A percentile compares a stretch with the other conserved stretches of the same genome.
Conservation (phyloP, 306 rosid species). For the Medicago ruthenica region DNA sequence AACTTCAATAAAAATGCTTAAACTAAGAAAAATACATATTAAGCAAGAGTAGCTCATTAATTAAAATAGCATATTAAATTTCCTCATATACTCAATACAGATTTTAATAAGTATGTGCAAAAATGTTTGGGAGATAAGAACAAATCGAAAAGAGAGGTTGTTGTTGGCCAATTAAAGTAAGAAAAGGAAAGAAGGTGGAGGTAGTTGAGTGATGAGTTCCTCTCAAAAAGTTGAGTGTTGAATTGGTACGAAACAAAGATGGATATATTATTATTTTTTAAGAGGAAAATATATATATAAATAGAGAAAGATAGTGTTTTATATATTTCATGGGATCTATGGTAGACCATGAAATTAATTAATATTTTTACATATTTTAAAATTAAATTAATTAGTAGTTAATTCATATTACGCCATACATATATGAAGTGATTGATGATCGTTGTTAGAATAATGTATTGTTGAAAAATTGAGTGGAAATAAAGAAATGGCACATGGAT, state of each 20-base stretch:
- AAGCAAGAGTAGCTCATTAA: background rate
- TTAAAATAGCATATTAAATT: background rate
- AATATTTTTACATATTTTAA: background rate
- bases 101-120: background rate
- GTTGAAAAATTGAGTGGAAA: slow-evolving; percentile 24
- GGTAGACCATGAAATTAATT: too few species aligned
- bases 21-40: too few species aligned
- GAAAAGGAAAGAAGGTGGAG: background rate
- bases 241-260: background rate
- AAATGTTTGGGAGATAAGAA: background rate
- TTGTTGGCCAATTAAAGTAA: slow-evolving; percentile 1
- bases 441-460: background rate
- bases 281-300: background rate
- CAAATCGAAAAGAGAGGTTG: background rate
- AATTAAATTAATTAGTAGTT: background rate
- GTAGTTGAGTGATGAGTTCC: background rate
- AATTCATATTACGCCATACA: background rate
- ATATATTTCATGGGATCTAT: background rate
- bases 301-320: background rate
- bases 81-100: background rate
- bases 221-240: background rate
- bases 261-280: too few species aligned
- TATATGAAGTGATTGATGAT: background rate
- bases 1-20: too few species aligned
- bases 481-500: slow-evolving; percentile 34